These are phyloP conservation scores for Rutstroemia sydowiana DNA, from an alignment of 2,329 filamentous ascomycete genomes.

Conservation along the genomic window DNA sequence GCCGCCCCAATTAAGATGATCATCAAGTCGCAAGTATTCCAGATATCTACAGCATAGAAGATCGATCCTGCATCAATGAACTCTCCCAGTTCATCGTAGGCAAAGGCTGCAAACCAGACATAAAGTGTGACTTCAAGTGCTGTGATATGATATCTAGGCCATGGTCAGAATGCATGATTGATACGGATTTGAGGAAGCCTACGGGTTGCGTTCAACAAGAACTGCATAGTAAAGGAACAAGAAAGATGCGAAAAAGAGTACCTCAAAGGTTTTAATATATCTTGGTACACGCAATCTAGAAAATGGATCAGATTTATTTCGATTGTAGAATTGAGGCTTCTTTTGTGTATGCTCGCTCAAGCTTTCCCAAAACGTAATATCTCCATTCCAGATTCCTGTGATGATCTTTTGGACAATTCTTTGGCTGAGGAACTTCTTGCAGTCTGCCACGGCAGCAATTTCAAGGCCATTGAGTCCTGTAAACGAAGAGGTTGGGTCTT, in stretches of 20 bases:
- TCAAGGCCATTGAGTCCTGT: slow-evolving; percentile 78
- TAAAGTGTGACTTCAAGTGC: slow-evolving; percentile 66
- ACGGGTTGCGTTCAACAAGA: slow-evolving; percentile 62
- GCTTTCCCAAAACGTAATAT: slow-evolving; percentile 80
- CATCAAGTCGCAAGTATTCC: slow-evolving; percentile 66
- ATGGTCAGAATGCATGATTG: neutral
- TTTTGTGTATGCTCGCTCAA: slow-evolving; percentile 69
- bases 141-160: slow-evolving; percentile 49
- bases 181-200: slow-evolving; percentile 3
- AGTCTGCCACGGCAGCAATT: slow-evolving; percentile 72
- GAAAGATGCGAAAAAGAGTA: slow-evolving; percentile 71
- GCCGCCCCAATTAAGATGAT: slow-evolving; percentile 67
- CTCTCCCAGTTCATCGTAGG: slow-evolving; percentile 80
- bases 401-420: slow-evolving; percentile 75
- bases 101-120: slow-evolving; percentile 80
- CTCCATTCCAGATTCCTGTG: slow-evolving; percentile 76
- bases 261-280: slow-evolving; percentile 80
- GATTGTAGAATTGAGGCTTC: slow-evolving; percentile 68
- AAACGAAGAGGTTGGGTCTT: slow-evolving; percentile 64
- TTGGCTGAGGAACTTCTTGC: slow-evolving; percentile 80
- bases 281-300: slow-evolving; percentile 71
- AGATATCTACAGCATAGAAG: slow-evolving; percentile 79
- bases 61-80: slow-evolving; percentile 79
- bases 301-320: slow-evolving; percentile 59
- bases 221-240: slow-evolving; percentile 81